These are phyloP conservation scores for Stephanodiscus triporus DNA, from an alignment of 108 stramenopile genomes.

Conservation along the genomic window DNA sequence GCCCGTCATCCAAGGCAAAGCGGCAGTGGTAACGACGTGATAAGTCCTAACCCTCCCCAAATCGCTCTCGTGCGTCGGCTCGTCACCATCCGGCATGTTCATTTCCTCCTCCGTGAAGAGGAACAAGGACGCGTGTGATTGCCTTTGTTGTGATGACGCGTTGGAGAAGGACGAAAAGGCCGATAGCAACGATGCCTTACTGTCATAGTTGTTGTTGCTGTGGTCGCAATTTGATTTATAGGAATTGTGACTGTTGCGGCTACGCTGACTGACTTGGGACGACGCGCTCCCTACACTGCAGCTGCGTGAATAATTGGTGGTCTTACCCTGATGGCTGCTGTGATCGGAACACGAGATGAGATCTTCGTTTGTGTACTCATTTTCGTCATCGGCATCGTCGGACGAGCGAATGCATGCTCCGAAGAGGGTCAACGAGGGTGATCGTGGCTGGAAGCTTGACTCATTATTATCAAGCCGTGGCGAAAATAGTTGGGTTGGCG, in stretches of 20 bases:
- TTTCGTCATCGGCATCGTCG: slow-evolving; percentile 10
- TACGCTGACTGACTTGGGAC: not conserved
- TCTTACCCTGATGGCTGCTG: slow-evolving; percentile 6
- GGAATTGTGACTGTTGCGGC: slow-evolving; percentile 1
- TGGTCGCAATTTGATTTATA: not conserved
- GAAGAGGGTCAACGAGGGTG: slow-evolving; percentile 26
- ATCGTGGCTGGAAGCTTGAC: not conserved
- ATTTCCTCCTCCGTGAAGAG: slow-evolving; percentile 34
- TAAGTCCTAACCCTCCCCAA: slow-evolving; percentile 37
- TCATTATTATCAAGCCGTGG: too few species aligned
- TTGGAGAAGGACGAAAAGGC: slow-evolving; percentile 10
- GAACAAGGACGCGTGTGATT: not conserved
- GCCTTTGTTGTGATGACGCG: not conserved
- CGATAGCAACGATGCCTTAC: slow-evolving; percentile 6
- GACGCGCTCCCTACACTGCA: not conserved
- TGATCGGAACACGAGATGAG: slow-evolving; percentile 8
- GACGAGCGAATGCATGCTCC: slow-evolving; percentile 24
- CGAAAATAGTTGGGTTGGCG: too few species aligned
- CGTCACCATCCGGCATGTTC: slow-evolving; percentile 43
- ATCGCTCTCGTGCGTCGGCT: slow-evolving; percentile 43
- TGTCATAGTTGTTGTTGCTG: not conserved
- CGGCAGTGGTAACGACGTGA: slow-evolving; percentile 66
- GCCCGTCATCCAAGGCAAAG: slow-evolving; percentile 85
- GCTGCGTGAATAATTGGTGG: slow-evolving; percentile 1
- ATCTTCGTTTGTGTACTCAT: slow-evolving; percentile 5